These are phyloP conservation scores for Cladosporium sp. DNA, from an alignment of 2,329 filamentous ascomycete species.

Conservation along the genomic window DNA sequence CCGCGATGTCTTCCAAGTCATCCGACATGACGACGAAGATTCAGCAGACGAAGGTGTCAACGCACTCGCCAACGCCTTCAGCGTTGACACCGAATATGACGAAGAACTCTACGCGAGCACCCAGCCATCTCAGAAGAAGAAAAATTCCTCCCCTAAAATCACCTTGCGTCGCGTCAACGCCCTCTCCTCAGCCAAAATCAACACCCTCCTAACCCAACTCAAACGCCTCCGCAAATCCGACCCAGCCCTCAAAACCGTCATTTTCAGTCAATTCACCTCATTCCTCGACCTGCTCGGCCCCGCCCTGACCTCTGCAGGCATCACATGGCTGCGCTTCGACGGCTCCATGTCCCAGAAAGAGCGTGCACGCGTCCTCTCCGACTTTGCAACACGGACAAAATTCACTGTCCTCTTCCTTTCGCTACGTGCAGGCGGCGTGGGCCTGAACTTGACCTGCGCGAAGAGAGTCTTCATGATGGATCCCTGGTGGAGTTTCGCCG, in stretches of 20 bases:
- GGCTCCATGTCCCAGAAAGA: slow-evolving; percentile 83
- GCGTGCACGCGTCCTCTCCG: slow-evolving; percentile 68
- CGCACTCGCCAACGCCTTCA: slow-evolving; percentile 19
- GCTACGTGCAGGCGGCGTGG: slow-evolving; percentile 85
- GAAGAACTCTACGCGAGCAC: slow-evolving; percentile 34
- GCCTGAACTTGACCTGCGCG: slow-evolving; percentile 84
- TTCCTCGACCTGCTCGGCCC: slow-evolving; percentile 89
- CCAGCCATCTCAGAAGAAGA: slow-evolving; percentile 22
- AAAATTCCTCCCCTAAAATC: slow-evolving; percentile 33
- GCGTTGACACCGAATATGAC: slow-evolving; percentile 16
- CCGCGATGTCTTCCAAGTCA: slow-evolving; percentile 86
- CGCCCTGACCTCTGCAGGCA: slow-evolving; percentile 65
- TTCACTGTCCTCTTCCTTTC: slow-evolving; percentile 77
- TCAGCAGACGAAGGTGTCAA: slow-evolving; percentile 14
- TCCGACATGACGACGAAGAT: slow-evolving; percentile 64
- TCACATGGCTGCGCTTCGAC: slow-evolving; percentile 82
- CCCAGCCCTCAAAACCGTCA: slow-evolving; percentile 70
- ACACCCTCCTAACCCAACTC: slow-evolving; percentile 70
- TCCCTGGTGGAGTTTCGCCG: slow-evolving; percentile 97
- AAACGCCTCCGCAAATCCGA: slow-evolving; percentile 61
- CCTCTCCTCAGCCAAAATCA: slow-evolving; percentile 82
- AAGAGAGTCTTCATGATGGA: slow-evolving; percentile 98
- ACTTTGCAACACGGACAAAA: slow-evolving; percentile 57
- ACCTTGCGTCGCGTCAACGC: slow-evolving; percentile 58
- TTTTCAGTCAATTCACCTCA: slow-evolving; percentile 96